phyloP scores from a whole-genome alignment of 2,329 filamentous ascomycete genomes.

The Sclerotiophoma versabilis region DNA sequence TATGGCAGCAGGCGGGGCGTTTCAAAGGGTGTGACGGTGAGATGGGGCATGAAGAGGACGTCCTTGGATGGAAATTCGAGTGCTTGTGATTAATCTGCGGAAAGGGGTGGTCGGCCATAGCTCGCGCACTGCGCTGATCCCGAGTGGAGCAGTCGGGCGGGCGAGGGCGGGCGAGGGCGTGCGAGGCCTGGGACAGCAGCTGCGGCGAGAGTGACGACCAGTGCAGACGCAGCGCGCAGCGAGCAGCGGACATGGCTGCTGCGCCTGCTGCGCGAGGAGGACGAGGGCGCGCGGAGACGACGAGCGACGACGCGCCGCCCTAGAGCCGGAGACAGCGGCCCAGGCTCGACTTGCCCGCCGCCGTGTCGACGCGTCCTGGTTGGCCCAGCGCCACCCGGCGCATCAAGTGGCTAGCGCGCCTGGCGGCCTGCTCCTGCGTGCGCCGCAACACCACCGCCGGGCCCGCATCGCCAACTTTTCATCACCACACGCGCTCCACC shows the following conservation, averaged over 20 bases:
- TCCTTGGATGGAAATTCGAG: constrained; percentile 22
- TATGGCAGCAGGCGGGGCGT: constrained; percentile 32
- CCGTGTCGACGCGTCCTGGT: constrained; percentile 10
- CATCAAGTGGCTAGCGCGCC: constrained; percentile 22
- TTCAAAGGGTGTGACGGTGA: constrained; percentile 32
- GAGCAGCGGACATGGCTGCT: background rate
- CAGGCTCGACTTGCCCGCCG: background rate
- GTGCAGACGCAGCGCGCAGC: too few relatives aligned
- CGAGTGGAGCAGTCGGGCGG: constrained; percentile 9
- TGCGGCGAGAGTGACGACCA: too few relatives aligned
- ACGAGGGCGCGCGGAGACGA: background rate
- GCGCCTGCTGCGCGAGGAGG: background rate
- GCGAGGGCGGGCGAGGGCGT: too few relatives aligned
- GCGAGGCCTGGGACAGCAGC: constrained; percentile 8
- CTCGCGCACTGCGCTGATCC: constrained; percentile 7
- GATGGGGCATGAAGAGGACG: constrained; percentile 38
- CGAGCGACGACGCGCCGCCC: background rate
- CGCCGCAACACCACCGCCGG: constrained; percentile 22
- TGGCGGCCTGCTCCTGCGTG: constrained; percentile 4
- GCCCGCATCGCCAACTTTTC: constrained; percentile 24
- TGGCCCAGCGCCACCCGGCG: too few relatives aligned
- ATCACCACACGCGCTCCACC: constrained; percentile 21
- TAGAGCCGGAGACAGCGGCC: background rate
- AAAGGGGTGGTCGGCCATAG: constrained; percentile 17
- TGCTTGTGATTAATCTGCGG: constrained; percentile 19